Conservation (phyloP, 139 green algal genomes). For the Chlorella sp. region DNA sequence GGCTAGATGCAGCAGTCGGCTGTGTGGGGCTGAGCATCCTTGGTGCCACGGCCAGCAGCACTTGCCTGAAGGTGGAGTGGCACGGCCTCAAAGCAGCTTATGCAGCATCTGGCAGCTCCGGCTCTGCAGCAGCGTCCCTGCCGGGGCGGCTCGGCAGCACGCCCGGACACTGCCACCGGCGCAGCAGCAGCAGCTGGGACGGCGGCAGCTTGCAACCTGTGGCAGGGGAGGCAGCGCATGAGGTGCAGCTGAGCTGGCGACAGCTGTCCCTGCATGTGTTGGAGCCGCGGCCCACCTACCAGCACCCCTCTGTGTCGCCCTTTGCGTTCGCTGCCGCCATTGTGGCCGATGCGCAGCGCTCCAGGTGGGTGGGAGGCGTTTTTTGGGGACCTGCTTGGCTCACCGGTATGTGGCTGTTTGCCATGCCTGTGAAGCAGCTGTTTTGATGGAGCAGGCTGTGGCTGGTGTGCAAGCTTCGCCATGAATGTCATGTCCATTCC, state of each 20-base stretch:
- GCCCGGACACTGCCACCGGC: neutral
- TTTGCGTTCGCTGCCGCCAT: conserved; percentile 13
- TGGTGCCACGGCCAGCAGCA: conserved; percentile 23
- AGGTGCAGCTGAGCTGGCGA: conserved; percentile 16
- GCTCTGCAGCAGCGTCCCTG: neutral
- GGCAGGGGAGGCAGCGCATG: neutral
- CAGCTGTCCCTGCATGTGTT: conserved; percentile 30
- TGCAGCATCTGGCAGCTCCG: neutral
- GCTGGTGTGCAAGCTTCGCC: too few relatives aligned
- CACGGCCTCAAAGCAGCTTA: neutral
- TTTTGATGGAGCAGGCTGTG: too few relatives aligned
- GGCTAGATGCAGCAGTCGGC: conserved; percentile 8
- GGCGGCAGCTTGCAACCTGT: neutral
- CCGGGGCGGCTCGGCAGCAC: neutral
- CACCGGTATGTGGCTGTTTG: too few relatives aligned
- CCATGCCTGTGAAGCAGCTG: too few relatives aligned
- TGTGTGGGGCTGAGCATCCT: conserved; percentile 32
- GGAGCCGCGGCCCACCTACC: conserved; percentile 6
- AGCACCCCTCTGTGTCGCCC: neutral
- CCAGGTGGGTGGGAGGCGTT: too few relatives aligned
- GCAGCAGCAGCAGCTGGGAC: neutral
- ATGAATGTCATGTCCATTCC: neutral
- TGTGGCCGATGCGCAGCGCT: neutral
- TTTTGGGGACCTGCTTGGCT: too few relatives aligned
- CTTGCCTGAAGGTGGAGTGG: conserved; percentile 38